These are phyloP conservation scores for Exserohilum turcica DNA, from an alignment of 2,329 filamentous ascomycete species.

Conservation along the genomic window DNA sequence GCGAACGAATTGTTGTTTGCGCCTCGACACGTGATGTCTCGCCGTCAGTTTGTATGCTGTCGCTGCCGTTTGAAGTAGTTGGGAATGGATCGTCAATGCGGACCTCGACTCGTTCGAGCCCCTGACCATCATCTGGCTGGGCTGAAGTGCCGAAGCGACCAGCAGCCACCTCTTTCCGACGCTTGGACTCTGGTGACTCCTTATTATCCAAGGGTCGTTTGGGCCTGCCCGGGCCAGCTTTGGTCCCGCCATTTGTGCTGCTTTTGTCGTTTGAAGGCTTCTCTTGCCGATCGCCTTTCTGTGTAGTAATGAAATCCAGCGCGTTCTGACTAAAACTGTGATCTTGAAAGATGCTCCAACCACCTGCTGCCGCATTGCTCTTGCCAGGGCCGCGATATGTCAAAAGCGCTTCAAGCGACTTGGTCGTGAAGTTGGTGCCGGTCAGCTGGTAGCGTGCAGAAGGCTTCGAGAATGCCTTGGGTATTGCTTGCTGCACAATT, in stretches of 20 bases:
- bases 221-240: constrained; percentile 31
- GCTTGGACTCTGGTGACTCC: constrained; percentile 54
- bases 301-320: constrained; percentile 51
- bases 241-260: constrained; percentile 19
- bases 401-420: constrained; percentile 72
- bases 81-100: constrained; percentile 55
- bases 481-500: constrained; percentile 77
- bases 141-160: constrained; percentile 70
- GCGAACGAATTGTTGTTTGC: constrained; percentile 23
- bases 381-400: constrained; percentile 71
- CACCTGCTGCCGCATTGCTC: constrained; percentile 73
- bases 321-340: constrained; percentile 59
- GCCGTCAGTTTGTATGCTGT: constrained; percentile 15
- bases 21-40: constrained; percentile 22
- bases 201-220: constrained; percentile 35
- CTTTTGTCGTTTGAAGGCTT: constrained; percentile 22
- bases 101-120: constrained; percentile 57
- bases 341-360: constrained; percentile 79
- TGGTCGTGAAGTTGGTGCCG: constrained; percentile 70
- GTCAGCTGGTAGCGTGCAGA: constrained; percentile 73
- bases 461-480: constrained; percentile 78
- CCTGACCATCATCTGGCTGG: constrained; percentile 43
- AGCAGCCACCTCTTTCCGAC: constrained; percentile 65
- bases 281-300: constrained; percentile 25
- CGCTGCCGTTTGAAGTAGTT: constrained; percentile 9